These are phyloP conservation scores for Monosporascus ibericus DNA, from an alignment of 2,329 filamentous ascomycete genomes.

Conservation along the genomic window DNA sequence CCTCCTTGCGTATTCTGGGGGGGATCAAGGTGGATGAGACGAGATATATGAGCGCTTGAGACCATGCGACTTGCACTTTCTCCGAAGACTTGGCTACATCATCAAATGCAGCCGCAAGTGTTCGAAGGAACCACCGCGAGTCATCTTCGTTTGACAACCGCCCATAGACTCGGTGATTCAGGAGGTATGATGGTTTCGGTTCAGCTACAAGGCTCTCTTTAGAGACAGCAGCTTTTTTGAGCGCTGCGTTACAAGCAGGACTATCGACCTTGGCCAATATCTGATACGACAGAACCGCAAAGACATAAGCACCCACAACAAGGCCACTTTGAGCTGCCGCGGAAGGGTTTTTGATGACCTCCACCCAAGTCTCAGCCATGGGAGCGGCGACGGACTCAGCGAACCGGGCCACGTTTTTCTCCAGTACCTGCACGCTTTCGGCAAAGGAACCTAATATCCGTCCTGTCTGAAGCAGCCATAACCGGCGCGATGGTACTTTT, in stretches of 20 bases:
- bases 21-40: conserved; percentile 59
- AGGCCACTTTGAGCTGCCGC: conserved; percentile 75
- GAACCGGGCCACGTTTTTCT: conserved; percentile 43
- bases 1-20: conserved; percentile 57
- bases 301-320: conserved; percentile 72
- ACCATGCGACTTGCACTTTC: conserved; percentile 64
- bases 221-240: conserved; percentile 58
- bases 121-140: conserved; percentile 67
- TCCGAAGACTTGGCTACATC: conserved; percentile 45
- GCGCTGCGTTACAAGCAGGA: conserved; percentile 34
- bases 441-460: conserved; percentile 59
- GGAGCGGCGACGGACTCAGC: conserved; percentile 46
- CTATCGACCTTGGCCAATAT: conserved; percentile 49
- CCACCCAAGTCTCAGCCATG: conserved; percentile 66
- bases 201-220: conserved; percentile 62
- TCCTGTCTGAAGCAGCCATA: conserved; percentile 74
- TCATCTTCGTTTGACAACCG: conserved; percentile 74
- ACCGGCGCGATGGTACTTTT: conserved; percentile 65
- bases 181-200: conserved; percentile 81
- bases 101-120: conserved; percentile 57
- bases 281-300: conserved; percentile 58
- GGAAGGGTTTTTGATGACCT: conserved; percentile 71
- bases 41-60: conserved; percentile 76
- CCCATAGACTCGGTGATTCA: conserved; percentile 78
- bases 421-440: conserved; percentile 37